These are phyloP conservation scores for Scytalidium sp. DNA, from an alignment of 2,329 filamentous ascomycete genomes.

Conservation along the genomic window DNA sequence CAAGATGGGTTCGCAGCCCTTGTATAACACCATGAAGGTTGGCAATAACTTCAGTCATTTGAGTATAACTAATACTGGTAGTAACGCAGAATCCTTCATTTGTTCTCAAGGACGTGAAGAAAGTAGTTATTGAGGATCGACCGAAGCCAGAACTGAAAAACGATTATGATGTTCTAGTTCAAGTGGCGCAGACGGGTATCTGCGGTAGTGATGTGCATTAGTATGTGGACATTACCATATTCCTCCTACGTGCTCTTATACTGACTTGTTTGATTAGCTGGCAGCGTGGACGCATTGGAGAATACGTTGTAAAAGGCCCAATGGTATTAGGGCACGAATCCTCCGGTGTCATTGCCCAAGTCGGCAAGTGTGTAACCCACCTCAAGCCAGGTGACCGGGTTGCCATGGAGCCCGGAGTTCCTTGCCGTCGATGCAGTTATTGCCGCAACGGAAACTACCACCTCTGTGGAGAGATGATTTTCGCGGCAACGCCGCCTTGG, in stretches of 20 bases:
- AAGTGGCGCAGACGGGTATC: conserved; percentile 43
- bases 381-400: conserved; percentile 42
- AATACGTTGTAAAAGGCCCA: conserved; percentile 41
- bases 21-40: conserved; percentile 2
- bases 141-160: conserved; percentile 36
- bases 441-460: conserved; percentile 40
- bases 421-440: conserved; percentile 39
- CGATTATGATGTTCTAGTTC: conserved; percentile 39
- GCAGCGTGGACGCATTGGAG: conserved; percentile 43
- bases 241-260: conserved; percentile 13
- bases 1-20: too few species aligned
- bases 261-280: conserved; percentile 32
- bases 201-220: conserved; percentile 45
- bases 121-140: conserved; percentile 42
- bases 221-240: conserved; percentile 11
- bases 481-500: conserved; percentile 47
- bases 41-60: neutral
- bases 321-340: conserved; percentile 47
- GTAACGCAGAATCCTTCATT: conserved; percentile 46
- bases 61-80: neutral
- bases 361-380: conserved; percentile 37
- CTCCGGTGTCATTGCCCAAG: conserved; percentile 37
- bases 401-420: conserved; percentile 46
- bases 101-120: conserved; percentile 42
- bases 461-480: conserved; percentile 39